Evolutionary conservation across 2,329 filamentous ascomycete species (phyloP), one percentile per base, ranked within the genome.

Genomic region (Cordyceps militaris): DNA sequence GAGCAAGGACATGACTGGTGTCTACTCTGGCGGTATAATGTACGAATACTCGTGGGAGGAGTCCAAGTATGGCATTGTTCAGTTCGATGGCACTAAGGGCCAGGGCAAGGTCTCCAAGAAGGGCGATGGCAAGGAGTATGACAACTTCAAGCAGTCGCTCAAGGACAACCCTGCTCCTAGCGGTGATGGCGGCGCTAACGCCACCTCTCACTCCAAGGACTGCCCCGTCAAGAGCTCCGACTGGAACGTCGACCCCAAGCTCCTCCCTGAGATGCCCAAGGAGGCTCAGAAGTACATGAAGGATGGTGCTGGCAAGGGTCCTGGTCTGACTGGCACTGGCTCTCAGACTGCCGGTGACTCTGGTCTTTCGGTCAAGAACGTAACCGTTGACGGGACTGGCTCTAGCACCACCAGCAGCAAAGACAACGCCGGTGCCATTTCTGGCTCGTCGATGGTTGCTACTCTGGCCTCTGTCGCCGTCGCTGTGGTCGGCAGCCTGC

Each of bases 11-110:
- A 97, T 97, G 93, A 91, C 87, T 8, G 65, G 73, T 19, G 91
- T 97, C 66, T 97, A 96, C 82, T 97, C 92, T 42, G 94, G 94
- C 67, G 94, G 94, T 71, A 83, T 99, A 40, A 89, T 97, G 72
- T 99, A 97, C 76, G 92, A 97, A 75, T 99, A 96, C 79, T 86
- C 88, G 10, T 76, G 88, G 67, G 91, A 95, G 73, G 79, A 80
- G 61, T 90, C 86, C 75, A 79, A 86, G 47, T 97, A 85, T 73
- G 93, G 92, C 63, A 86, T 96, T 59, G 91, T 92, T 69, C 74
- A 82, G 59, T 77, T 94, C 67, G 68, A 72, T 48, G 81, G 79
- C 62, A 66, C 72, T 69, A 42, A 24, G 21, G 58, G 38, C 23
- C 73, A 24, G 19, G 56, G 80, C 58, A 74, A 71, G 4, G 80